Base-by-base conservation (phyloP, 73 alveolate genomes). In the Tetrahymena malaccensis region DNA sequence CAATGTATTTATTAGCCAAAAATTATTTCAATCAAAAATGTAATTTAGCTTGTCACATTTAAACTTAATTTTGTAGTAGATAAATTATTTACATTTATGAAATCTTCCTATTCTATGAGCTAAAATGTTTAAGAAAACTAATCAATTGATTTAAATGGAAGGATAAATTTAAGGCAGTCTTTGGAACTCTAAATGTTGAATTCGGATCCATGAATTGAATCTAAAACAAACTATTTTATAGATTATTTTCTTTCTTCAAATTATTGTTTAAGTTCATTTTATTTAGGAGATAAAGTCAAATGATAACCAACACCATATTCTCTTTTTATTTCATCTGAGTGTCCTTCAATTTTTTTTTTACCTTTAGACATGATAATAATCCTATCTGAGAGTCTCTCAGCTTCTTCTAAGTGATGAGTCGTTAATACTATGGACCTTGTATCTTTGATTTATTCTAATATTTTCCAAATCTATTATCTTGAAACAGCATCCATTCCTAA, bases 401-500 rank as follows among this genome's bases (percentile, higher is more conserved):
- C 99, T 95, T 98, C 99, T 56, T 98, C 99, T 97, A 98, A 97
- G 93, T 97, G 98, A 93, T 98, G 99, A 43, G 99, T 98, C 12
- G 99, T 98, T n/a, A 98, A 94, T 13, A 98, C 97, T 3, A 98
- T 95, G 37, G 98, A 96, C 94, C 99, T 98, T 38, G 95, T 95
- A 17, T 97, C 96, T 55, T 94, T 93, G 25, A 94, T 94, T 93
- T 96, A 97, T 57, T 97, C 98, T 96, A 98, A 96, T 95, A 98
- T 98, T 95, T 98, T 98, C 99, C 99, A 98, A 85, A 98, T 97
- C 93, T 96, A 96, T 93, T 99, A 94, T 93, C 99, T 97, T 27
- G 99, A 97, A 15, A 98, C 96, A 8, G 98, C 96, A 97, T 98
- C 99, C 99, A 98, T 98, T 10, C 99, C 99, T 84, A 11, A 70